Base-by-base conservation (phyloP, 345 rosid genomes). In the Ceriops zippeliana region DNA sequence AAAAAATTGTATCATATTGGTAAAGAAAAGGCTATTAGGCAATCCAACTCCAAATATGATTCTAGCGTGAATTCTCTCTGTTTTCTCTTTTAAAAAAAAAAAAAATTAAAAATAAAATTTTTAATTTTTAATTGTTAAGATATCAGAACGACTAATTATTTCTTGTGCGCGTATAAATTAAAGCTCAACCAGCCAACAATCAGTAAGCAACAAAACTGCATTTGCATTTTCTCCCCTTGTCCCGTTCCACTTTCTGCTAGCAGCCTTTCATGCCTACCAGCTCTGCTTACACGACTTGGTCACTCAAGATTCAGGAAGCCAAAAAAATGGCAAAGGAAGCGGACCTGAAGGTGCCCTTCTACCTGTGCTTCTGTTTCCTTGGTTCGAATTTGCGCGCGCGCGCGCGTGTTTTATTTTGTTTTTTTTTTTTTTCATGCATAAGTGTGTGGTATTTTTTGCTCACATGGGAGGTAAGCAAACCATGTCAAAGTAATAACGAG, bases 251-350 rank as follows among this genome's bases (percentile, higher is more conserved):
- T 63, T 65, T 49, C 70, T 30, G 1, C 26, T 42, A 59, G 59
- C 3, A 27, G 63, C 5, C 52, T 27, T 31, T 26, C 58, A 0
- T 20, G 13, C 10, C 9, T 34, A 34, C 7, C 56, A 56, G 17
- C 22, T 26, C 17, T 28, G 59, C 10, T n/a, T 38, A 47, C 57
- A 24, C 11, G 6, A 2, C 21, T 22, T 34, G 24, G 26, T 69
- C 70, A 62, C 47, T 13, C 49, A 13, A 17, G 42, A 73, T 69
- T 13, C 77, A 22, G 46, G 46, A 42, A 42, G 49, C 19, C 2
- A 56, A 21, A 56, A 21, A 21, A 56, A 86, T 86, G 89, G 83
- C 83, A 4, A 83, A 80, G 47, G 84, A 83, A 68, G 72, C 67
- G 4, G 84, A 78, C 31, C 47, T 82, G 10, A 80, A 82, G 89